Evolutionary conservation across 805 yeast species (phyloP), one percentile per base, ranked within the genome.

Genomic region (Hanseniaspora valbyensis): DNA sequence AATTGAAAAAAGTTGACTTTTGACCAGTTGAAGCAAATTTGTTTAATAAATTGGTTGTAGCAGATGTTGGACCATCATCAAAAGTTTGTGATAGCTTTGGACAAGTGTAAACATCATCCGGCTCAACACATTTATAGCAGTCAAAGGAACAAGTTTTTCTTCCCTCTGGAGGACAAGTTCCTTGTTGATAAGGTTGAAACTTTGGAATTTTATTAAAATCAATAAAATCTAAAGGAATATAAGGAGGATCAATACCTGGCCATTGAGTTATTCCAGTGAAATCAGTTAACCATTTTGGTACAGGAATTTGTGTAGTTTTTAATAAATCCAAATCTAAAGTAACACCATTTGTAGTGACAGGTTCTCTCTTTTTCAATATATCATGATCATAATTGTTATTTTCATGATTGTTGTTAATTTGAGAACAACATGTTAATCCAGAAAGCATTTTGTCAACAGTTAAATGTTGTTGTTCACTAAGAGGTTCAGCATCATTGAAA

Each of bases 191-290:
- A 1, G 64, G 61, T 21, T 73, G 68, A 52, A 69, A 65, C 6
- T 64, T 58, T 2, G 86, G 85, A 22, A 85, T 69, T 25, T 61
- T 59, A 5, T 58, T 54, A 42, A 85, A 66, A 58, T 83, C 75
- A 54, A 86, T 77, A 57, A 80, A 82, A 56, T 79, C 83, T 54
- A 85, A 65, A 2, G 94, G 88, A 34, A 89, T 81, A 62, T 85
- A 89, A 0, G 96, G 96, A 3, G 96, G 96, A 49, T 80, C 79
- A 40, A 76, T 61, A 0, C 82, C 89, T 0, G 97, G 97, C 97
- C 97, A 89, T 49, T 72, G 72, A 0, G 56, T 65, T 46, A 87
- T 60, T 0, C 90, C 89, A 1, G 96, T 86, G 56, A 84, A 73
- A 13, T 76, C 82, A 0, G 72, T 55, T 26, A 89, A 71, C 97